Percentiles rank a stretch among this genome's conserved stretches.
phyloP scores from a whole-genome alignment of 2,329 filamentous ascomycete species.

The Colletotrichum cereale region DNA sequence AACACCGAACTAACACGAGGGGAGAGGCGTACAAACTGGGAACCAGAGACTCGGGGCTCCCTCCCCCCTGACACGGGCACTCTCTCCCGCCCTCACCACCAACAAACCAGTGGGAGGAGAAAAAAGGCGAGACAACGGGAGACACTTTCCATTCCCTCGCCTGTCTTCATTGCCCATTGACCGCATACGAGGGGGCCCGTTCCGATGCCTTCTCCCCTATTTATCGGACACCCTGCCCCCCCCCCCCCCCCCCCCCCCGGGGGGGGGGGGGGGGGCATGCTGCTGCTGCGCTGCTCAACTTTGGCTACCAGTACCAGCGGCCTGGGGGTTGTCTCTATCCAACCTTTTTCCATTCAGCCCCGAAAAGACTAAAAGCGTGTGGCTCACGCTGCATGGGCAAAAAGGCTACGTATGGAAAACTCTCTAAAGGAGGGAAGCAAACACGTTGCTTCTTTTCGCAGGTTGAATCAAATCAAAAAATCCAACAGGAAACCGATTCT shows the following conservation, averaged over 20 bases:
- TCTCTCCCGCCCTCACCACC: constrained; percentile 7
- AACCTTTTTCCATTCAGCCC: background rate
- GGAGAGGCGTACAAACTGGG: background rate
- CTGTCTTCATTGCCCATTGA: constrained; percentile 5
- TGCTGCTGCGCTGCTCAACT: background rate
- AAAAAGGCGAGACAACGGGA: constrained; percentile 3
- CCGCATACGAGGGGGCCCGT: background rate
- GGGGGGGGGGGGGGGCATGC: too few species aligned
- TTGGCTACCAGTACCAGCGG: background rate
- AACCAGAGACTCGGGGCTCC: background rate
- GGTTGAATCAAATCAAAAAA: background rate
- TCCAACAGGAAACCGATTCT: background rate
- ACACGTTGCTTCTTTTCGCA: constrained; percentile 20
- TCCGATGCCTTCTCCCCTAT: constrained; percentile 2
- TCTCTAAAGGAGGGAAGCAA: background rate
- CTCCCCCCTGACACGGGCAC: background rate
- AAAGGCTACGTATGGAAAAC: background rate
- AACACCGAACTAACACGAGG: constrained; percentile 19
- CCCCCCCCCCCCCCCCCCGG: too few species aligned
- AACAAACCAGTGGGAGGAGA: background rate
- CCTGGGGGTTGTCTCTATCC: background rate
- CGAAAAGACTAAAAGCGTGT: background rate
- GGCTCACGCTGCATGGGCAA: background rate
- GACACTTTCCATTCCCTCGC: background rate
- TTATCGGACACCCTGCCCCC: background rate